Evolutionary conservation across 129 eudicot genomes (phyloP), one percentile per base, ranked within the genome.

Genomic region (Pseudognaphalium luteoalbum): DNA sequence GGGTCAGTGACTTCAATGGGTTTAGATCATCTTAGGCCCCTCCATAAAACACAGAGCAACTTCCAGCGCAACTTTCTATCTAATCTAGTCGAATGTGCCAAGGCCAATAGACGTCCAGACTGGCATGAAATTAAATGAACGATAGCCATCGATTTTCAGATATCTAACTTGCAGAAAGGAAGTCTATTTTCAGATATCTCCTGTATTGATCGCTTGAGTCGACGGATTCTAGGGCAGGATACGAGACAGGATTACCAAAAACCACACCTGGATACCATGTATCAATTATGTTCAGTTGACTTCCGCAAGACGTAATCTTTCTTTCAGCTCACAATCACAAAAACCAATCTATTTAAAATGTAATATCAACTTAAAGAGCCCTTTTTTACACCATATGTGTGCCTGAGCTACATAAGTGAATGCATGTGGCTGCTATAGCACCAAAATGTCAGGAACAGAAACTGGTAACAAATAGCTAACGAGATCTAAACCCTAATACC

Each of bases 401-500:
- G 28, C 28, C 59, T 58, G 20, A 22, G 69, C 44, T 71, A 61
- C 72, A 51, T 66, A 47, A 3, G 17, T 47, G 17, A 12, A 47
- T 11, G 54, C 17, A 47, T 47, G 54, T 12, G 17, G 54, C 54
- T 12, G 54, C 76, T 78, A 60, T 28, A 66, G 54, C 1, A 47
- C 42, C 56, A 8, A 6, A 71, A 60, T 67, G 16, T 4, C 66
- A 76, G 25, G 42, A 54, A 20, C 17, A 35, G 20, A 19, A 61
- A 64, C 17, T 44, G 12, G 52, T 14, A 47, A 47, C 54, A 47
- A 4, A 47, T 12, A 47, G 3, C 54, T 47, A 47, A 47, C 54
- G n/a, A 71, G 87, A 83, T 83, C 87, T 80, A 70, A 83, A 83
- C 84, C 87, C 86, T 65, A 75, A 64, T 52, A 58, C 63, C 11